Percentiles rank a stretch among this genome's conserved stretches.
phyloP scores from a whole-genome alignment of 768 basidiomycete genomes.

The Tubosaeta sp. region DNA sequence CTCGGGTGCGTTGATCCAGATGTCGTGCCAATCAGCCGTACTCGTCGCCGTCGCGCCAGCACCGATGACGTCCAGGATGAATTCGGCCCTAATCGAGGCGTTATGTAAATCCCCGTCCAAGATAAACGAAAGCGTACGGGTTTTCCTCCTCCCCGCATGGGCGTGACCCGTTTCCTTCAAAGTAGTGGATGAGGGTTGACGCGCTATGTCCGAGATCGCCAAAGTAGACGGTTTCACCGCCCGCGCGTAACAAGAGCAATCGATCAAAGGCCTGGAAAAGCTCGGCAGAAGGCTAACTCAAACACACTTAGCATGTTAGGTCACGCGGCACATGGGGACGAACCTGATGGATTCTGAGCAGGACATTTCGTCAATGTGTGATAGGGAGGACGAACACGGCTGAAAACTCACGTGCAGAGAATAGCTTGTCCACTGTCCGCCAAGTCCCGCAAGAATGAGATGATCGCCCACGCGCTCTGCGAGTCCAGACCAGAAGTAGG shows the following conservation, averaged over 20 bases:
- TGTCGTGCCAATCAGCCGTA: conserved; percentile 52
- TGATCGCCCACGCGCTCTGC: conserved; percentile 81
- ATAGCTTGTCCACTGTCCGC: conserved; percentile 84
- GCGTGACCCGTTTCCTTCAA: conserved; percentile 63
- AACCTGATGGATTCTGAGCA: conserved; percentile 40
- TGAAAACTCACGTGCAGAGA: conserved; percentile 78
- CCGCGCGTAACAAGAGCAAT: conserved; percentile 69
- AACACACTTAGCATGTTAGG: conserved; percentile 1
- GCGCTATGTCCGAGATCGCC: conserved; percentile 67
- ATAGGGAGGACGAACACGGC: not conserved
- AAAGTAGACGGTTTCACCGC: conserved; percentile 67
- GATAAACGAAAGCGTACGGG: conserved; percentile 43
- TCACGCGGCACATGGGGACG: not conserved
- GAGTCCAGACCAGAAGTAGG: conserved; percentile 87
- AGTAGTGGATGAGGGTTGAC: conserved; percentile 65
- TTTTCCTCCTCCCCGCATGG: conserved; percentile 65
- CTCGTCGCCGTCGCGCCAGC: conserved; percentile 63
- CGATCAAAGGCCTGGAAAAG: conserved; percentile 80
- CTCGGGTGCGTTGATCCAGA: conserved; percentile 56
- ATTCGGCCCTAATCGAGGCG: conserved; percentile 43
- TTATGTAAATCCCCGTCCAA: conserved; percentile 44
- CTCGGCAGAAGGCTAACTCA: conserved; percentile 66
- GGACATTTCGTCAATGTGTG: not conserved
- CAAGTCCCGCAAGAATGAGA: conserved; percentile 68
- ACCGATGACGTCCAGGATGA: conserved; percentile 69